Conservation (phyloP, 2,329 filamentous ascomycete species). For the Sporothrix pallida region DNA sequence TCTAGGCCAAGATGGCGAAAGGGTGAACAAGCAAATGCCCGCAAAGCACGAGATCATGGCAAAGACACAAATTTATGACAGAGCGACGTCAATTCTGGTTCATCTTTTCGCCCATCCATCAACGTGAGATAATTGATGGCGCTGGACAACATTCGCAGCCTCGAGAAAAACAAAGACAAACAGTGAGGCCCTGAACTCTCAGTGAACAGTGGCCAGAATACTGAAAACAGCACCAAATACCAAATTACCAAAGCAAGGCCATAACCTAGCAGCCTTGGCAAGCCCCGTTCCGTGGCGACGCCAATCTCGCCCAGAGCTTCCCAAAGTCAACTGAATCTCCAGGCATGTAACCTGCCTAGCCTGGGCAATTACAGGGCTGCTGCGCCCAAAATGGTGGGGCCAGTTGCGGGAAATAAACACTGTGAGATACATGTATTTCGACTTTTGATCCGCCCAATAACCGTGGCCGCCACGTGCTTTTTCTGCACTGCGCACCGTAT, state of each 20-base stretch:
- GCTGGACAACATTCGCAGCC: too few species aligned
- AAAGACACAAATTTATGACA: too few species aligned
- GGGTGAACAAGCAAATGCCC: background rate
- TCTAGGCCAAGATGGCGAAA: background rate
- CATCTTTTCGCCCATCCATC: too few species aligned
- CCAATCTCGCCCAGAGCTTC: background rate
- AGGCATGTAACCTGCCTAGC: background rate
- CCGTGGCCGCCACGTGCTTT: conserved; percentile 16
- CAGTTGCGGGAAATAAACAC: background rate
- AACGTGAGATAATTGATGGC: too few species aligned
- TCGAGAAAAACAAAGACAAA: too few species aligned
- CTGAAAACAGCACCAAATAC: too few species aligned
- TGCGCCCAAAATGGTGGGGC: conserved; percentile 2
- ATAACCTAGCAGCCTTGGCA: conserved; percentile 1
- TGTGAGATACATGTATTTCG: conserved; percentile 9
- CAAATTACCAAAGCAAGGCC: background rate
- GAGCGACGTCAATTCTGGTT: too few species aligned
- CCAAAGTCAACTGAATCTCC: background rate
- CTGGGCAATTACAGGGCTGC: background rate
- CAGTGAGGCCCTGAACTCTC: too few species aligned
- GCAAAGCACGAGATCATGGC: too few species aligned
- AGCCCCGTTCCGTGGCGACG: conserved; percentile 6
- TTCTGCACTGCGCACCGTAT: background rate
- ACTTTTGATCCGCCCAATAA: background rate
- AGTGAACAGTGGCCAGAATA: background rate